Evolutionary conservation across 2,329 filamentous ascomycete species (phyloP), one percentile per base, ranked within the genome.

Genomic region (Aspergillus jensenii): DNA sequence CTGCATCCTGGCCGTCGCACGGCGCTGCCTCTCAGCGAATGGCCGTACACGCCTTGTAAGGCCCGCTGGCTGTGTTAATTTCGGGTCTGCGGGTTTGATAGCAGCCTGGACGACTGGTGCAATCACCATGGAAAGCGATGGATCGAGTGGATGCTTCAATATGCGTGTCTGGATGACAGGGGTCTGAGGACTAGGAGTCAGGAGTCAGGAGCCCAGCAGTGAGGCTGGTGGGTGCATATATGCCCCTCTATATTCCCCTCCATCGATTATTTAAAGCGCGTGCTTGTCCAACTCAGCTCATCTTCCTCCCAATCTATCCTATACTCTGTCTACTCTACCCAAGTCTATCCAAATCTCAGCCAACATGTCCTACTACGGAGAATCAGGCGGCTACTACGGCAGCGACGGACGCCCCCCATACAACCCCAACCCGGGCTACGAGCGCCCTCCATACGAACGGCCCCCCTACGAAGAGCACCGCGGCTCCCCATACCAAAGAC

Each of bases 311-410:
- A 12, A 50, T 35, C 19, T 12, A 6, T 0, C 48, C 52, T 46
- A 21, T 19, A 33, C 21, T 45, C 39, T n/a, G 43, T 47, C 23
- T 37, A 25, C 21, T 48, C 39, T 35, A 33, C 35, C 23, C 43
- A 15, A 50, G 31, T 52, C 33, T 23, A 14, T 27, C 49, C 43
- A 19, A 59, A 41, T 25, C 43, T 19, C 46, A 33, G 21, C n/a
- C 43, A 60, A 9, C n/a, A 63, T 62, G 62, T 53, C 62, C 44
- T 60, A 62, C 58, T 62, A 60, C 57, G 55, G 56, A 50, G 51
- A 58, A 52, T 48, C 52, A 19, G 25, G 47, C 23, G 25, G 23
- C 23, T 61, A 61, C 53, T 61, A 61, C 47, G 59, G 59, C 14
- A 37, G 39, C 14, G 53, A 27, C 9, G 50, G 43, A 21, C 39